These are phyloP conservation scores for Clonostachys chloroleuca DNA, from an alignment of 2,329 filamentous ascomycete species.

Conservation along the genomic window DNA sequence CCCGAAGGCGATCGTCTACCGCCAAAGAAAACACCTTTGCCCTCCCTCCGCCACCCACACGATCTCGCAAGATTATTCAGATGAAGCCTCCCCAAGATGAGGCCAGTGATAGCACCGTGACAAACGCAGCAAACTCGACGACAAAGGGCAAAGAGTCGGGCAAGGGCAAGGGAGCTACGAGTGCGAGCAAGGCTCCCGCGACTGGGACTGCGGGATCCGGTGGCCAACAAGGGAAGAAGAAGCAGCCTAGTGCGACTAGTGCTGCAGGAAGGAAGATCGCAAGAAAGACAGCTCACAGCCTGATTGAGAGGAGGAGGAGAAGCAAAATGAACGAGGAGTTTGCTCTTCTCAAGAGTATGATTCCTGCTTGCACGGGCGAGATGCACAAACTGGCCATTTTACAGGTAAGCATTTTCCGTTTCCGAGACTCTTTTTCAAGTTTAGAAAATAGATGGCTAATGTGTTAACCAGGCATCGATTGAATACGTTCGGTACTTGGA, in stretches of 20 bases:
- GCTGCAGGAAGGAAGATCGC: constrained; percentile 92
- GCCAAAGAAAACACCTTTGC: constrained; percentile 63
- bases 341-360: constrained; percentile 87
- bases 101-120: constrained; percentile 9
- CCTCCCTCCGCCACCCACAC: constrained; percentile 85
- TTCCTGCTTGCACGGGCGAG: constrained; percentile 90
- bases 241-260: constrained; percentile 70
- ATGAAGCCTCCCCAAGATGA: constrained; percentile 69
- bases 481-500: constrained; percentile 95
- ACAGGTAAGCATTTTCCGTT: constrained; percentile 55
- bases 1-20: constrained; percentile 43
- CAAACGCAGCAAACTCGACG: constrained; percentile 3
- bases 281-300: constrained; percentile 89
- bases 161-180: constrained; percentile 1
- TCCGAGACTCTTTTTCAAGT: too few relatives aligned
- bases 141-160: constrained; percentile 1
- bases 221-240: constrained; percentile 56
- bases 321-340: constrained; percentile 99
- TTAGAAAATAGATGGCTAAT: neutral
- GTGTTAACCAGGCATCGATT: constrained; percentile 69
- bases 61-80: constrained; percentile 94
- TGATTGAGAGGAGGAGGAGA: constrained; percentile 84
- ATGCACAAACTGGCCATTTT: constrained; percentile 98
- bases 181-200: constrained; percentile 9
- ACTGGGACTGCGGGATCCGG: constrained; percentile 7